Base-by-base conservation (phyloP, 192 early-diverging fungal species). In the Backusella tuberculispora region DNA sequence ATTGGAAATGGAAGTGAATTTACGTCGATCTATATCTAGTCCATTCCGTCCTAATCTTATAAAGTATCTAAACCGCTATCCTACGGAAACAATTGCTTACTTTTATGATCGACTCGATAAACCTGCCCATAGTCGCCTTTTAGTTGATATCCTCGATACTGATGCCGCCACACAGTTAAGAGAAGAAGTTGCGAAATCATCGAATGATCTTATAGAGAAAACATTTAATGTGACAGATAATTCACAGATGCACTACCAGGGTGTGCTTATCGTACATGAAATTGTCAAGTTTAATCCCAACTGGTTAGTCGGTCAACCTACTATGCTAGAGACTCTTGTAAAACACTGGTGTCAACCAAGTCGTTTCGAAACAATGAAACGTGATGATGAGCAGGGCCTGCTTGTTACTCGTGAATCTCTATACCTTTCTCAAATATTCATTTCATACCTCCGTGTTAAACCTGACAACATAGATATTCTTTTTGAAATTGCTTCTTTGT, bases 11-110 rank as follows among this genome's bases (percentile, higher is more conserved):
- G 98, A 99, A 76, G 73, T 84, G 7, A 86, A 92, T 47, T 74
- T 98, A 48, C 87, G 92, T 41, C 90, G 98, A 47, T 88, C 91
- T 6, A 81, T 88, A 53, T 96, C 97, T 3, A 98, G 97, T 71
- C 98, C 98, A 1, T 99, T 99, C 87, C 83, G 97, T 42, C 80
- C 87, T 24, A 95, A 96, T 21, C 84, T 99, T 56, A 90, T 95
- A 79, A 92, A 92, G 81, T 99, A 95, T 81, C 75, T 99, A 65
- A 98, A 96, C 74, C 85, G 93, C 17, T 98, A 99, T 77, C 85
- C 92, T 6, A 75, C 87, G 6, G 96, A 99, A 69, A 85, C 95
- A 3, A 88, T 96, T 6, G 88, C 86, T 5, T 97, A 94, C 76
- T 99, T 99, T 73, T 85, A 90, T 26, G 88, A 92, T 43, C 87